A percentile compares a stretch with the other conserved stretches of the same genome.
Evolutionary conservation across 805 yeast genomes (phyloP).

Genomic region (Kluyveromyces lactis): DNA sequence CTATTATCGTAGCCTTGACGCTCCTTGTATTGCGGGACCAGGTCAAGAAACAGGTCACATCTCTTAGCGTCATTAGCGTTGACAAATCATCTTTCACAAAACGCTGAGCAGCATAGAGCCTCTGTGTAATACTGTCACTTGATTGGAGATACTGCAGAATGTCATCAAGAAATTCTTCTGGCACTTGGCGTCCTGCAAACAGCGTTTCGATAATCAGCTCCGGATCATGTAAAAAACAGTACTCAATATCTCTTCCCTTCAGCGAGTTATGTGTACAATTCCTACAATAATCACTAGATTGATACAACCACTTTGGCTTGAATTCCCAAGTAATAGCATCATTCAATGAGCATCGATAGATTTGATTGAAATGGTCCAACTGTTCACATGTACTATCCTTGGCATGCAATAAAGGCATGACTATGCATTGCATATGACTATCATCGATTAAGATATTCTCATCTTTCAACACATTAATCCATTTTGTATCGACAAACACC

Average conservation of each 20-base stretch:
- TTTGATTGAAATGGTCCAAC: slow-evolving; percentile 20
- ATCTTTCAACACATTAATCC: background rate
- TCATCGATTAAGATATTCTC: slow-evolving; percentile 9
- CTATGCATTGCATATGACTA: slow-evolving; percentile 9
- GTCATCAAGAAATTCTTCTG: slow-evolving; percentile 9
- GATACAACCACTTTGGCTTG: slow-evolving; percentile 28
- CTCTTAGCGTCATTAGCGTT: slow-evolving; percentile 32
- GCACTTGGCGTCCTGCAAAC: slow-evolving; percentile 6
- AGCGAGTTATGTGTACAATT: slow-evolving; percentile 23
- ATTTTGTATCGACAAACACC: slow-evolving; percentile 3
- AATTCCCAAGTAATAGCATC: slow-evolving; percentile 17
- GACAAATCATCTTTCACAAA: slow-evolving; percentile 12
- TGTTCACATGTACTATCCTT: background rate
- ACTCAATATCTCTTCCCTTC: slow-evolving; percentile 15
- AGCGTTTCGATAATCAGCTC: slow-evolving; percentile 9
- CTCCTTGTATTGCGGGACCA: slow-evolving; percentile 10
- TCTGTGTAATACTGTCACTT: slow-evolving; percentile 16
- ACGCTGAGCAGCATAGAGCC: slow-evolving; percentile 19
- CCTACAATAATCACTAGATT: slow-evolving; percentile 17
- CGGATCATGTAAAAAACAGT: slow-evolving; percentile 17
- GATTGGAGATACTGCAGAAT: slow-evolving; percentile 17
- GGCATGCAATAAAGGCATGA: slow-evolving; percentile 16
- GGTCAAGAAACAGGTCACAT: slow-evolving; percentile 29
- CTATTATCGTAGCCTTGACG: slow-evolving; percentile 31
- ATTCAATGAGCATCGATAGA: slow-evolving; percentile 8